Evolutionary conservation across 768 basidiomycete genomes (phyloP).

Genomic region (Fibroporia radiculosa): DNA sequence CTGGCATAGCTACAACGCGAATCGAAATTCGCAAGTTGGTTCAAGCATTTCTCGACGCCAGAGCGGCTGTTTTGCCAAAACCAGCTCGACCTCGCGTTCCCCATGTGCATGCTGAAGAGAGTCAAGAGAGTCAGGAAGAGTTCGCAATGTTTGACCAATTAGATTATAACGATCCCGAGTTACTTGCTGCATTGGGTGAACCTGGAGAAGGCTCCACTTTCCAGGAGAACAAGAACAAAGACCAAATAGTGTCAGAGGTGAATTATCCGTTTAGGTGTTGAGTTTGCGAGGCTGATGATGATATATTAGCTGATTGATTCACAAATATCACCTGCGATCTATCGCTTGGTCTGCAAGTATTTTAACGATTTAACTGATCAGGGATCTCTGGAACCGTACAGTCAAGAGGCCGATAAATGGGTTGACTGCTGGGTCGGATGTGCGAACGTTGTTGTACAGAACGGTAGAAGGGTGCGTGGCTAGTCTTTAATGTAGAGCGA

Average conservation of each 20-base stretch:
- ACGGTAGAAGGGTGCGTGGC: constrained; percentile 32
- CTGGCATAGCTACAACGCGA: constrained; percentile 33
- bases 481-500: neutral
- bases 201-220: constrained; percentile 18
- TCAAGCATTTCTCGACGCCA: constrained; percentile 52
- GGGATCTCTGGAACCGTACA: constrained; percentile 9
- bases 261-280: constrained; percentile 14
- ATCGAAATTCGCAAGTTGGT: constrained; percentile 51
- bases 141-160: constrained; percentile 55
- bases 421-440: constrained; percentile 73
- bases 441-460: constrained; percentile 51
- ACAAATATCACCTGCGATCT: constrained; percentile 45
- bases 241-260: constrained; percentile 45
- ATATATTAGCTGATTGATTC: constrained; percentile 47
- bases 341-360: constrained; percentile 44
- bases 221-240: constrained; percentile 31
- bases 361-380: constrained; percentile 28
- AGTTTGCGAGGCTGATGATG: too few species aligned
- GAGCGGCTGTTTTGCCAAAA: constrained; percentile 39
- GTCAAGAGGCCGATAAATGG: constrained; percentile 43
- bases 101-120: constrained; percentile 26
- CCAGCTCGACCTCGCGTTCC: constrained; percentile 26
- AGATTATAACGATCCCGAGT: constrained; percentile 41
- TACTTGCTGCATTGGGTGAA: constrained; percentile 46
- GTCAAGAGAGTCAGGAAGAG: constrained; percentile 74